Evolutionary conservation across 2,329 filamentous ascomycete species (phyloP).

Genomic region (Fusarium haematococcum): DNA sequence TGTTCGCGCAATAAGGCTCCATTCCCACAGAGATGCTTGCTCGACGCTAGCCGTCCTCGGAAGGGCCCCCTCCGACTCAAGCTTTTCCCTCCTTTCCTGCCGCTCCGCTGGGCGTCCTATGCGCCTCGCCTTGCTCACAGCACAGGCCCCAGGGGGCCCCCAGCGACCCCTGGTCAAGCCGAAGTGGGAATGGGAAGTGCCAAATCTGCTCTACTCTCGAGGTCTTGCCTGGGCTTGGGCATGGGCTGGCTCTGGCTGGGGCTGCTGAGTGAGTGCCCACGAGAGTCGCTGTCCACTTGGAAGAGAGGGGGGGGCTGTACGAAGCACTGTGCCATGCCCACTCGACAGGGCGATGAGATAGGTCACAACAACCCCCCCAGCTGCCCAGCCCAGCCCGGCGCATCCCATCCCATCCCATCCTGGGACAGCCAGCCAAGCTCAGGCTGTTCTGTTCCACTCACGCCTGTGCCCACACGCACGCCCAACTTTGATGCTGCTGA

Average conservation of each 20-base stretch:
- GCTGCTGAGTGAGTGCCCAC: background rate
- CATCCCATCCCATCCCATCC: constrained; percentile 28
- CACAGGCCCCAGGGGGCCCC: constrained; percentile 22
- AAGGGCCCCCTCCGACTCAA: constrained; percentile 39
- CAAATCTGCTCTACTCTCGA: constrained; percentile 24
- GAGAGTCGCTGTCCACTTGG: background rate
- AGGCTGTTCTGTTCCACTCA: constrained; percentile 41
- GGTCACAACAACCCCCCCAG: constrained; percentile 28
- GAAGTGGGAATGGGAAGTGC: constrained; percentile 41
- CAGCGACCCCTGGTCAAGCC: constrained; percentile 10
- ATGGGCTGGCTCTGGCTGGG: background rate
- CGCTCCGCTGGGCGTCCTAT: constrained; percentile 22
- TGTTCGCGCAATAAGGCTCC: constrained; percentile 44
- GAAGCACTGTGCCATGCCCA: constrained; percentile 13
- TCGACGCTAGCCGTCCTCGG: constrained; percentile 39
- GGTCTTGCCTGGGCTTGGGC: background rate
- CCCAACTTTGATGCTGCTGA: constrained; percentile 43
- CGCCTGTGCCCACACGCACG: constrained; percentile 41
- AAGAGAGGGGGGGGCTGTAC: constrained; percentile 1
- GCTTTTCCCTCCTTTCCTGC: constrained; percentile 36
- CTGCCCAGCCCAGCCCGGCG: constrained; percentile 18
- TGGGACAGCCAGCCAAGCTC: constrained; percentile 30
- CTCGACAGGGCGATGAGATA: constrained; percentile 17
- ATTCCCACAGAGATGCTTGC: constrained; percentile 44
- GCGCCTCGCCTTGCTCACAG: constrained; percentile 30